Evolutionary conservation across 768 basidiomycete species (phyloP).

Genomic region (Rhodotorula sphaerocarpa): DNA sequence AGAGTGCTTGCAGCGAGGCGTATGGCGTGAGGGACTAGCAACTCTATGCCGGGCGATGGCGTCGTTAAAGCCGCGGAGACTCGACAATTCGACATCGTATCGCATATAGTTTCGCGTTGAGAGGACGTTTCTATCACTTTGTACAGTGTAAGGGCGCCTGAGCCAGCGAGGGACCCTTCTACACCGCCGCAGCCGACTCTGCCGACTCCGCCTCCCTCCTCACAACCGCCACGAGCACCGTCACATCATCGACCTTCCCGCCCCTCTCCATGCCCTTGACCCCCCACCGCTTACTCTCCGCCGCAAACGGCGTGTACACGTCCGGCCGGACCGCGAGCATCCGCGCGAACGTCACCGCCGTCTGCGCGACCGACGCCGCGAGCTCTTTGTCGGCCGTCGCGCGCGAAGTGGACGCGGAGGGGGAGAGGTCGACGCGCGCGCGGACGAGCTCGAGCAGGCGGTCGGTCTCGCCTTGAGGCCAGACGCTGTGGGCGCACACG

Average conservation of each 20-base stretch:
- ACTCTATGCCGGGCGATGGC: too few relatives aligned
- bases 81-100: too few relatives aligned
- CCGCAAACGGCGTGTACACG: slow-evolving; percentile 36
- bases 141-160: too few relatives aligned
- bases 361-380: slow-evolving; percentile 21
- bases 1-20: too few relatives aligned
- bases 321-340: slow-evolving; percentile 28
- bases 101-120: too few relatives aligned
- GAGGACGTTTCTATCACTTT: too few relatives aligned
- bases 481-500: slow-evolving; percentile 10
- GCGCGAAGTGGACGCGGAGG: background rate
- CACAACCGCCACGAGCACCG: slow-evolving; percentile 19
- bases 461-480: slow-evolving; percentile 20
- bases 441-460: background rate
- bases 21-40: too few relatives aligned
- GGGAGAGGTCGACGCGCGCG: slow-evolving; percentile 1
- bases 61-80: too few relatives aligned
- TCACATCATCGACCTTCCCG: slow-evolving; percentile 37
- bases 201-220: background rate
- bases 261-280: slow-evolving; percentile 19
- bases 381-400: slow-evolving; percentile 1
- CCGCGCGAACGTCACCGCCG: slow-evolving; percentile 31
- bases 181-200: too few relatives aligned
- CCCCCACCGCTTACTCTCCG: slow-evolving; percentile 30
- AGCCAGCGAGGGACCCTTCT: too few relatives aligned